Percentiles rank a stretch among this genome's conserved stretches.
These are phyloP conservation scores for Russula dissimulans DNA, from an alignment of 768 basidiomycete genomes.

Conservation along the genomic window DNA sequence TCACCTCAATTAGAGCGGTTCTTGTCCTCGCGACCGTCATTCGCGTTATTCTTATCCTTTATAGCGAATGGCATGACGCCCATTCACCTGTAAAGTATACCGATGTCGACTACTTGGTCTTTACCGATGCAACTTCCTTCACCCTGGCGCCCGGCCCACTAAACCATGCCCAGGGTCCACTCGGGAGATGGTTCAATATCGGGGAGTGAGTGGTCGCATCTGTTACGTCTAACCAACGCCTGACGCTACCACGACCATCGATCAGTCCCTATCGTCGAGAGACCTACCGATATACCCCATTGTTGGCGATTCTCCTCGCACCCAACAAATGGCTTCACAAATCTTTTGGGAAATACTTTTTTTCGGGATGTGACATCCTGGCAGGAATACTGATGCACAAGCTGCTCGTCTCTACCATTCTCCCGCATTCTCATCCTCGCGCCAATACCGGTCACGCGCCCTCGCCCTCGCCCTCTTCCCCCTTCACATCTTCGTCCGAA, in stretches of 20 bases:
- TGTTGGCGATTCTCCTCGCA: constrained; percentile 72
- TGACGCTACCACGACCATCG: constrained; percentile 4
- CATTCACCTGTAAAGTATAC: constrained; percentile 86
- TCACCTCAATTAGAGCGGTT: constrained; percentile 40
- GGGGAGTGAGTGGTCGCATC: constrained; percentile 60
- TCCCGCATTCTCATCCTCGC: constrained; percentile 26
- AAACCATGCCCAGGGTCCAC: constrained; percentile 55
- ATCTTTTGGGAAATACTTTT: constrained; percentile 86
- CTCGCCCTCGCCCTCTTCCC: not conserved
- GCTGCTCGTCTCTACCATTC: constrained; percentile 44
- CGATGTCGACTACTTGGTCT: constrained; percentile 96
- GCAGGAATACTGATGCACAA: constrained; percentile 66
- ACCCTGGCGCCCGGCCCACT: constrained; percentile 38
- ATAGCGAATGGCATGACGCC: constrained; percentile 87
- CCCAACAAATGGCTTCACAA: constrained; percentile 78
- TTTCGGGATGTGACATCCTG: constrained; percentile 73
- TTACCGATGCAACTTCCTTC: constrained; percentile 82
- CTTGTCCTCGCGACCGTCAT: constrained; percentile 47
- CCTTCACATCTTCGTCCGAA: not conserved
- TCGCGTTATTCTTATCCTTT: constrained; percentile 63
- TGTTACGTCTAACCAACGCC: not conserved
- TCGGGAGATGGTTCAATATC: constrained; percentile 36
- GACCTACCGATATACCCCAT: constrained; percentile 95
- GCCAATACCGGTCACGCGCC: too few species aligned
- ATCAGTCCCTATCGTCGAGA: constrained; percentile 79